These are phyloP conservation scores for Goffeauzyma gilvescens DNA, from an alignment of 768 basidiomycete genomes.

Conservation along the genomic window DNA sequence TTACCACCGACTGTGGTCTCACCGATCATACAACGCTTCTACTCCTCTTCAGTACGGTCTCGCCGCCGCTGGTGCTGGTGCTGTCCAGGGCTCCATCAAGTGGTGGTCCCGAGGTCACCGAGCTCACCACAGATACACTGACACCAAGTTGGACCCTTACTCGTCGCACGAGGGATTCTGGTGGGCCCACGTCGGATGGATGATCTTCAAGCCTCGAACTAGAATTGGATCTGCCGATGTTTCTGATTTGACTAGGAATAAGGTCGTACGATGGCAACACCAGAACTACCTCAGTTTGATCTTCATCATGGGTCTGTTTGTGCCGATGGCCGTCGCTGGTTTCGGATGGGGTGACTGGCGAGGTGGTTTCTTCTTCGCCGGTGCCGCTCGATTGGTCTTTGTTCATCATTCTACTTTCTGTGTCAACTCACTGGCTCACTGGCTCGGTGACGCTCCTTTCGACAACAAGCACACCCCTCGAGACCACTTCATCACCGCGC, in stretches of 20 bases:
- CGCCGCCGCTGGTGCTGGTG: slow-evolving; percentile 70
- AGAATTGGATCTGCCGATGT: slow-evolving; percentile 80
- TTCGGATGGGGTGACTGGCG: slow-evolving; percentile 64
- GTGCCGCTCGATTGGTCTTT: slow-evolving; percentile 54
- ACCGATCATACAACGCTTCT: slow-evolving; percentile 83
- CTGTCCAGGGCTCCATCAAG: slow-evolving; percentile 88
- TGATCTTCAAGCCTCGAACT: slow-evolving; percentile 74
- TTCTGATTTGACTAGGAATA: slow-evolving; percentile 61
- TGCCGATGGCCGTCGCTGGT: slow-evolving; percentile 63
- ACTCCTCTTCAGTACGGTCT: slow-evolving; percentile 66
- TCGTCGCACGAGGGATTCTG: slow-evolving; percentile 74
- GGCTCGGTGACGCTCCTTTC: slow-evolving; percentile 80
- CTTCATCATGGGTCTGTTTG: slow-evolving; percentile 46
- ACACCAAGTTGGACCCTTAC: slow-evolving; percentile 91
- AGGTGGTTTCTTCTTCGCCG: slow-evolving; percentile 76
- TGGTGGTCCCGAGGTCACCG: slow-evolving; percentile 99
- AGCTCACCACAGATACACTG: slow-evolving; percentile 91
- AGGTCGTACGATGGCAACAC: slow-evolving; percentile 73
- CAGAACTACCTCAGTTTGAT: slow-evolving; percentile 54
- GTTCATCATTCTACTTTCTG: slow-evolving; percentile 94
- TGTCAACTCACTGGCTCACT: slow-evolving; percentile 90
- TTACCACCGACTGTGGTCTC: slow-evolving; percentile 94
- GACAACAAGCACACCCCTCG: slow-evolving; percentile 88
- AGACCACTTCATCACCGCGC: slow-evolving; percentile 72
- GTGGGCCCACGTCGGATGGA: slow-evolving; percentile 49